Evolutionary conservation across 179 eudicot genomes (phyloP), one percentile per base, ranked within the genome.

Genomic region (Beta macrorhiza): DNA sequence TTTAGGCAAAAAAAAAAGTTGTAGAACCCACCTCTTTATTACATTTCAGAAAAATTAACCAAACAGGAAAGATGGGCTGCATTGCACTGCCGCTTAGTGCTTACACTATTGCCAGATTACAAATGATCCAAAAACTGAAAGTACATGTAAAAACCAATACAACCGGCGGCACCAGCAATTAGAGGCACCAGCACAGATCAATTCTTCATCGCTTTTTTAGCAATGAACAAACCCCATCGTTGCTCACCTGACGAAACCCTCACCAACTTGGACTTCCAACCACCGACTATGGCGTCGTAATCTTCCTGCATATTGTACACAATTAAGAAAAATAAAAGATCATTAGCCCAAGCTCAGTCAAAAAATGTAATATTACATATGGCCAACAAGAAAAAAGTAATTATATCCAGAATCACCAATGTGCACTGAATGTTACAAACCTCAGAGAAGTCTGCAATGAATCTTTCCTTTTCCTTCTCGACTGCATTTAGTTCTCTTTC

Each of bases 191-290:
- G n/a, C 69, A 55, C 5, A 29, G 20, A 68, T 82, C 80, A 82
- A 42, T 47, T 69, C 76, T 81, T 25, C 20, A 25, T 16, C 0
- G 58, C 53, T 84, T 94, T 95, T 89, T 87, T 84, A 78, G 92
- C 99, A 56, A 93, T 78, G 78, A 95, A 95, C 83, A 93, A 87
- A 62, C 99, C 99, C 99, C 99, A 93, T 51, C 89, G 83, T 86
- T 95, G 99, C 93, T 95, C 97, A 2, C 98, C 98, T 0, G 98
- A 89, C 5, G 92, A 81, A 78, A 88, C 90, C 87, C 99, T 89
- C 5, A 90, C 80, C 78, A 93, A 86, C 89, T 95, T 95, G 8
- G 97, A 79, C 73, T 91, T 92, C 99, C 99, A 95, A 17, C 99
- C 99, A 5, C 91, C 92, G 69, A 93, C 95, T 52, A 95, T 95